Evolutionary conservation across 768 basidiomycete species (phyloP).

Genomic region (Suillus subluteus): DNA sequence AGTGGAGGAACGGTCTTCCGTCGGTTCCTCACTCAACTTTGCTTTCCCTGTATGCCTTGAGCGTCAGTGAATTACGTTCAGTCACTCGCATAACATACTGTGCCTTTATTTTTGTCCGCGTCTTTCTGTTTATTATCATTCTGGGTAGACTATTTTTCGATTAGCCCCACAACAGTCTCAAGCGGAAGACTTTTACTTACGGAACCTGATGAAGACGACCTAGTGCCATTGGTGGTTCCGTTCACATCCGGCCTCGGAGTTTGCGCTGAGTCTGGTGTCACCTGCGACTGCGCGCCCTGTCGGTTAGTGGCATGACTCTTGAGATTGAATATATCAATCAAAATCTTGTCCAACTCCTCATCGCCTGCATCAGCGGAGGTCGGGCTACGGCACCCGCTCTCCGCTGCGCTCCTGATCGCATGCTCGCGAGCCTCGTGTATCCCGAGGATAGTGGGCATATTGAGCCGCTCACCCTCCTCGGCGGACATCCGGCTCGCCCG

Average conservation of each 20-base stretch:
- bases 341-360: conserved; percentile 31
- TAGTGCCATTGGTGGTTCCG: neutral
- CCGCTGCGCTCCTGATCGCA: conserved; percentile 37
- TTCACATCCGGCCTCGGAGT: neutral
- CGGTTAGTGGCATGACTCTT: neutral
- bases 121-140: neutral
- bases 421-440: conserved; percentile 60
- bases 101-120: neutral
- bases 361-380: conserved; percentile 30
- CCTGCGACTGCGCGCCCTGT: neutral
- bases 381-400: conserved; percentile 30
- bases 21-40: neutral
- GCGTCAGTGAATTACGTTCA: neutral
- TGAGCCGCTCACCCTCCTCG: conserved; percentile 57
- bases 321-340: conserved; percentile 38
- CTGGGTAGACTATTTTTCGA: neutral
- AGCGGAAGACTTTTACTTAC: neutral
- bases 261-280: neutral
- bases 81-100: neutral
- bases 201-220: neutral
- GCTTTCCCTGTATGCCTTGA: neutral
- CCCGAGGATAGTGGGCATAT: conserved; percentile 54
- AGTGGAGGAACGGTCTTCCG: too few relatives aligned
- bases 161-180: neutral
- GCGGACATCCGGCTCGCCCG: conserved; percentile 53